These are phyloP conservation scores for Arbutus unedo DNA, from an alignment of 148 eudicot species.

Conservation along the genomic window DNA sequence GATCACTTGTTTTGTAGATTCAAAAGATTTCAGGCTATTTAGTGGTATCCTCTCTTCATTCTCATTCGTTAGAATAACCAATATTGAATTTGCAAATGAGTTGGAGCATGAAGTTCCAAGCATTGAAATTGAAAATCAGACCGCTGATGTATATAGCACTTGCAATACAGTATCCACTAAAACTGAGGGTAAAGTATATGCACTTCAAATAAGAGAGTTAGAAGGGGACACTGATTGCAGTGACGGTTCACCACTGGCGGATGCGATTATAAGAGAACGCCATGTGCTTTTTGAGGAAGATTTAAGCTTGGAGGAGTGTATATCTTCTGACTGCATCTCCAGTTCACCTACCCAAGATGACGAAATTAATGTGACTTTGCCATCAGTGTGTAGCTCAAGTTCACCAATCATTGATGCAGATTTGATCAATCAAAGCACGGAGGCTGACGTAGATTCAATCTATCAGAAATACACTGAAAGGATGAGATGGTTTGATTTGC, in stretches of 20 bases:
- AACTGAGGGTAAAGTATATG: not conserved
- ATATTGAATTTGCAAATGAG: not conserved
- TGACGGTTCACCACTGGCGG: not conserved
- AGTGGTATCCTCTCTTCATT: not conserved
- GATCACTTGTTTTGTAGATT: not conserved
- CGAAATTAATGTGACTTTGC: not conserved
- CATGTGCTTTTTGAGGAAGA: not conserved
- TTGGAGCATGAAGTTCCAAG: not conserved
- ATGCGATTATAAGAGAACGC: not conserved
- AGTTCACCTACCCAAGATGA: slow-evolving; percentile 3
- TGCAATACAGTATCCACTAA: not conserved
- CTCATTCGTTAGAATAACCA: not conserved
- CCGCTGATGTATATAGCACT: not conserved
- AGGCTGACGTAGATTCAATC: slow-evolving; percentile 22
- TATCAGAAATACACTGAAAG: slow-evolving; percentile 27
- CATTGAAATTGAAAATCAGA: not conserved
- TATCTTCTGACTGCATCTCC: not conserved
- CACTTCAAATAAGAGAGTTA: not conserved
- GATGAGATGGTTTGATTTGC: slow-evolving; percentile 40
- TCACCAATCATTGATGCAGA: not conserved
- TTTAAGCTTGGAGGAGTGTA: not conserved
- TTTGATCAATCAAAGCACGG: not conserved
- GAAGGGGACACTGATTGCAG: not conserved
- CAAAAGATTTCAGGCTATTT: slow-evolving; percentile 6
- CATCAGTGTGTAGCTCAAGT: slow-evolving; percentile 6